These are phyloP conservation scores for Bocquillonia castaneifolia DNA, from an alignment of 441 rosid species.

Conservation along the genomic window DNA sequence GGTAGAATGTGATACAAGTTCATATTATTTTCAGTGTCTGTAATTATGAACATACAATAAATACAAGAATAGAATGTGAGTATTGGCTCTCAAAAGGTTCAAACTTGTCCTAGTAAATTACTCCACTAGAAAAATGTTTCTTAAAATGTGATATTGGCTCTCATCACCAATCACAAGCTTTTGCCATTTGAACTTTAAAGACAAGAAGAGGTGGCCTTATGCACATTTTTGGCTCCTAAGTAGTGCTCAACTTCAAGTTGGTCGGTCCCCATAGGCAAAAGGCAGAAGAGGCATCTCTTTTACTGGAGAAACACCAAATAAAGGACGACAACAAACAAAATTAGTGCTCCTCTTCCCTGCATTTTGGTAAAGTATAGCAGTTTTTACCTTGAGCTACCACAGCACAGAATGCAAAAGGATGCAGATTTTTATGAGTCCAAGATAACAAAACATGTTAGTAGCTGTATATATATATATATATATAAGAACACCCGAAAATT, in stretches of 20 bases:
- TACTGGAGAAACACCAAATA: not conserved
- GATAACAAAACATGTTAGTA: not conserved
- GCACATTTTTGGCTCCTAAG: not conserved
- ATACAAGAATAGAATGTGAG: no score
- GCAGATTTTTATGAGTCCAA: not conserved
- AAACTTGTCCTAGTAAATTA: no score
- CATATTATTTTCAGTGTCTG: no score
- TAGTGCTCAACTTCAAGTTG: not conserved
- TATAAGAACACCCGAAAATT: slow-evolving; percentile 6
- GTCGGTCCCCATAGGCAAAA: not conserved
- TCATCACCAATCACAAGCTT: no score
- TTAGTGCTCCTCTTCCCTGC: not conserved
- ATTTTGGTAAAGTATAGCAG: not conserved
- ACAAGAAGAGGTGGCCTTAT: no score
- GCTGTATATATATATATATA: not conserved
- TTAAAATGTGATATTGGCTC: no score
- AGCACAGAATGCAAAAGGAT: not conserved
- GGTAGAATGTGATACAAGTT: no score
- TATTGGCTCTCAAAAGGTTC: no score
- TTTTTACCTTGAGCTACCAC: not conserved
- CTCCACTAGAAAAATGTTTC: no score
- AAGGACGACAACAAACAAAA: not conserved
- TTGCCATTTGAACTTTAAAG: no score
- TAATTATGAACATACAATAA: no score
- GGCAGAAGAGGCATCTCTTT: not conserved